phyloP scores from a whole-genome alignment of 2,329 filamentous ascomycete genomes.

The Exophiala oligosperma region DNA sequence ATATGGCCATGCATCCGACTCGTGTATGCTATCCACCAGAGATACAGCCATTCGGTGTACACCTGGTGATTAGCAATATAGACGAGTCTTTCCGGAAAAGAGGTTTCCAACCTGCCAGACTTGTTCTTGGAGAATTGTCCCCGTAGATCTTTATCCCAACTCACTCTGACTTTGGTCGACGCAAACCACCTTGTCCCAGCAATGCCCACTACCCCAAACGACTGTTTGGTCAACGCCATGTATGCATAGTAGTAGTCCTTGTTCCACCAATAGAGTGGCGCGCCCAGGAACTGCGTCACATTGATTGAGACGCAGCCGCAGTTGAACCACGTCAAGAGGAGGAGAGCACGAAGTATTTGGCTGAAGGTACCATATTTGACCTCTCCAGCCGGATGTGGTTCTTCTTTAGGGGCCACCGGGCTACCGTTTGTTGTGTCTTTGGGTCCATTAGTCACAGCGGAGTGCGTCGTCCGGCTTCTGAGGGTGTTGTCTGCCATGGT shows the following conservation, averaged over 20 bases:
- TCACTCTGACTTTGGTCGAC: constrained; percentile 62
- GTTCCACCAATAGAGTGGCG: constrained; percentile 62
- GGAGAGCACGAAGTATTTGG: constrained; percentile 47
- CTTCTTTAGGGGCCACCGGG: constrained; percentile 5
- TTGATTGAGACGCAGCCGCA: constrained; percentile 45
- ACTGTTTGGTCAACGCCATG: constrained; percentile 66
- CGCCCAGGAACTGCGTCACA: constrained; percentile 60
- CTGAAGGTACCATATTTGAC: constrained; percentile 47
- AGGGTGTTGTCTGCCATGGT: constrained; percentile 36
- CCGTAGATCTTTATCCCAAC: constrained; percentile 60
- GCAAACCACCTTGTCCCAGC: constrained; percentile 64
- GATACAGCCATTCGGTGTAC: constrained; percentile 69
- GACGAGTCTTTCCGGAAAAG: constrained; percentile 62
- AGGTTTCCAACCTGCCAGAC: constrained; percentile 59
- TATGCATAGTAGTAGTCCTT: constrained; percentile 63
- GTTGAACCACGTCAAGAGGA: constrained; percentile 47
- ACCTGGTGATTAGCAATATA: constrained; percentile 67
- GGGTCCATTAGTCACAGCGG: not conserved
- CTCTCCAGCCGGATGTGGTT: constrained; percentile 28
- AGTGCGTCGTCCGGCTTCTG: constrained; percentile 32
- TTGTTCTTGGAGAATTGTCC: constrained; percentile 58
- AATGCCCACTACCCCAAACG: constrained; percentile 62
- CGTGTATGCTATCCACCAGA: constrained; percentile 68
- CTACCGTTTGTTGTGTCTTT: constrained; percentile 10
- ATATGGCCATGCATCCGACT: constrained; percentile 65